Conservation (phyloP, 495 filamentous ascomycete genomes). For the Lophium mytilinum region DNA sequence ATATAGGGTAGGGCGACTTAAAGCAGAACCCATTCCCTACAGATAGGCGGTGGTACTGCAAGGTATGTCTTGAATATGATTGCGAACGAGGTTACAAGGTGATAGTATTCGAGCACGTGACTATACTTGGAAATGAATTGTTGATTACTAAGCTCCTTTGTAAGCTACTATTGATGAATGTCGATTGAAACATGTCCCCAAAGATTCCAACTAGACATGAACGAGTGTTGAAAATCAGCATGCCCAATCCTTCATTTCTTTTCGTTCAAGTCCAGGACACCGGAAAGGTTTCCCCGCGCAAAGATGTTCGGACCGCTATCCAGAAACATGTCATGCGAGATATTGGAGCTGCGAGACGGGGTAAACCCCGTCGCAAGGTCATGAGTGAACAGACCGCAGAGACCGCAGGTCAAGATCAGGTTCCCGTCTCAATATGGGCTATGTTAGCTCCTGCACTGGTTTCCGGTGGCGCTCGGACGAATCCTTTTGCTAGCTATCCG, state of each 20-base stretch:
- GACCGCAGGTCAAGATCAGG: not conserved
- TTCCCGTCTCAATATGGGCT: slow-evolving; percentile 2
- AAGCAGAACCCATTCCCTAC: too few species aligned
- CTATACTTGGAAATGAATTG: too few species aligned
- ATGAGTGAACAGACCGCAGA: too few species aligned
- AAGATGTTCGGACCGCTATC: slow-evolving; percentile 6
- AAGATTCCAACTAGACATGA: too few species aligned
- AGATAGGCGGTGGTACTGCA: too few species aligned
- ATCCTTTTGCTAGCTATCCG: slow-evolving; percentile 7
- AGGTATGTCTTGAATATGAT: too few species aligned
- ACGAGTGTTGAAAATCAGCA: not conserved
- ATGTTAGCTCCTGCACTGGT: slow-evolving; percentile 1
- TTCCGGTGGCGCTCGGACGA: slow-evolving; percentile 5
- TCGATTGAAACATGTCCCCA: too few species aligned
- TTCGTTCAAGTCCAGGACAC: slow-evolving; percentile 8
- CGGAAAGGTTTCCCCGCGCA: slow-evolving; percentile 3
- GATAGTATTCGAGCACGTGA: too few species aligned
- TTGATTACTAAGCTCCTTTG: too few species aligned
- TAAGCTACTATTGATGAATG: too few species aligned
- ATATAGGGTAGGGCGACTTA: too few species aligned
- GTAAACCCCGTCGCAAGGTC: not conserved
- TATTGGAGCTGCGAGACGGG: slow-evolving; percentile 6
- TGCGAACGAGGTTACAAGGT: too few species aligned
- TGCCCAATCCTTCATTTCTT: slow-evolving; percentile 5
- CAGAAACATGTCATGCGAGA: slow-evolving; percentile 12